These are phyloP conservation scores for Hura crepitans DNA, from an alignment of 441 rosid species.

Conservation along the genomic window DNA sequence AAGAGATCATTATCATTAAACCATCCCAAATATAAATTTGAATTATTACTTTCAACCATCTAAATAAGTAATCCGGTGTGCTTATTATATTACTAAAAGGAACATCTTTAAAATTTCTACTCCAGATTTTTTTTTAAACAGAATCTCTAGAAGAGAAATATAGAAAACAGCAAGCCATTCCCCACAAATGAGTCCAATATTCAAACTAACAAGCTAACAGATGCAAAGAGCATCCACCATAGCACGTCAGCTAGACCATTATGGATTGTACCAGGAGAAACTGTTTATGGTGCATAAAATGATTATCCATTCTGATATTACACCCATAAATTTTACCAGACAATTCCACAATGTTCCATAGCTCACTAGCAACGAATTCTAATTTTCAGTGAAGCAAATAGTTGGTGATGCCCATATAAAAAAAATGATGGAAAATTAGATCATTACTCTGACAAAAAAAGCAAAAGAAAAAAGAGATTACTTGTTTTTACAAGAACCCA, in stretches of 20 bases:
- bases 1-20: slow-evolving; percentile 8
- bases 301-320: neutral
- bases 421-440: neutral
- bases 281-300: neutral
- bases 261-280: neutral
- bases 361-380: neutral
- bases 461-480: neutral
- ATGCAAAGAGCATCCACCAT: neutral
- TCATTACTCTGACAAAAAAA: neutral
- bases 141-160: neutral
- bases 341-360: neutral
- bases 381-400: neutral
- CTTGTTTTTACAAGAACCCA: neutral
- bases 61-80: neutral
- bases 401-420: neutral
- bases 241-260: neutral
- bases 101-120: neutral
- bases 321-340: neutral
- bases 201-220: neutral
- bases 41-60: neutral
- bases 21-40: neutral
- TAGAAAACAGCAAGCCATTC: neutral
- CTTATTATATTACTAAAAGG: neutral
- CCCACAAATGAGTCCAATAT: neutral
- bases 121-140: neutral